Percentiles rank a stretch among this genome's conserved stretches.
Conservation (phyloP, 495 filamentous ascomycete genomes). For the Niebla homalea region DNA sequence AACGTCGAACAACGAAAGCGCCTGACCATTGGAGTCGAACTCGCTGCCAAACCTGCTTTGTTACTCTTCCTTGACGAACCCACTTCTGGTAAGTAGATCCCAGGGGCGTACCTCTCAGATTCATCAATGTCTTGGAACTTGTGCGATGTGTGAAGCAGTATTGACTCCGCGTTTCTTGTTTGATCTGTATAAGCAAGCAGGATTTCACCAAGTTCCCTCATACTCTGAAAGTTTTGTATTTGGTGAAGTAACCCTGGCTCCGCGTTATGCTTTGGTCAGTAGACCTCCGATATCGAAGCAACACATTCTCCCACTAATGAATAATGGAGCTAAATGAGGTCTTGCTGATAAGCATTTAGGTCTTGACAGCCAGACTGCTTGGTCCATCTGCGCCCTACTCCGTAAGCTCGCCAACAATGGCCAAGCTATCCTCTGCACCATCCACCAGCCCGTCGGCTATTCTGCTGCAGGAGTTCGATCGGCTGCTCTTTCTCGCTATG, state of each 20-base stretch:
- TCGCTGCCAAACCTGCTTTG: constrained; percentile 54
- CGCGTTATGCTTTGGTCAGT: no score
- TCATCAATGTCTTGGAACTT: no score
- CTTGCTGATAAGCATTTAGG: constrained; percentile 20
- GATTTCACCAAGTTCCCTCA: no score
- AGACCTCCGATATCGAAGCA: no score
- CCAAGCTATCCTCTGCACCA: constrained; percentile 61
- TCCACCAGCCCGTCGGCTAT: constrained; percentile 66
- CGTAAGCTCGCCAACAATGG: constrained; percentile 52
- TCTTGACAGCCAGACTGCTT: constrained; percentile 51
- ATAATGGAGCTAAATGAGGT: no score
- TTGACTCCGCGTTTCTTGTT: no score
- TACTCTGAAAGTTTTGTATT: no score
- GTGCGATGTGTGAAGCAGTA: no score
- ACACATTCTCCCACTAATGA: no score
- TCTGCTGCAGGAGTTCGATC: constrained; percentile 71
- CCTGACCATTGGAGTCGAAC: constrained; percentile 55
- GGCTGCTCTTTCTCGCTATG: constrained; percentile 46
- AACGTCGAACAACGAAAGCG: constrained; percentile 58
- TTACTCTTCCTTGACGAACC: constrained; percentile 69
- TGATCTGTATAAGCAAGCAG: no score
- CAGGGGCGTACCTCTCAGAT: no score
- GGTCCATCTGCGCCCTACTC: constrained; percentile 50
- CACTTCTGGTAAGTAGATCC: constrained; percentile 35
- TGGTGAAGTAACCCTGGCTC: no score